phyloP scores from a whole-genome alignment of 768 basidiomycete species.

The Mycena venus region DNA sequence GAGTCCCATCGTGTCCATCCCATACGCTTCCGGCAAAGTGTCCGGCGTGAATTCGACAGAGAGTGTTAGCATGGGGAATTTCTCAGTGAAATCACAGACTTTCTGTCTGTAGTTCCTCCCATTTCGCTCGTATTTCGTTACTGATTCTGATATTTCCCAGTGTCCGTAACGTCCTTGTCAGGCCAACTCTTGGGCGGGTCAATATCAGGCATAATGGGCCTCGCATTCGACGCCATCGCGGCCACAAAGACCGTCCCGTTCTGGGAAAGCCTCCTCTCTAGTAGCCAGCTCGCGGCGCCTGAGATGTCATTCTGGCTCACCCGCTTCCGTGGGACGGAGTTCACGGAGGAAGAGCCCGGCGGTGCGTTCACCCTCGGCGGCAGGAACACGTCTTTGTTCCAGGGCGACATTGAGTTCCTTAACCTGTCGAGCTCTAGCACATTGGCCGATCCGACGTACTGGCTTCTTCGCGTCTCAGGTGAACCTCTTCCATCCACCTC shows the following conservation, averaged over 20 bases:
- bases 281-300: constrained; percentile 57
- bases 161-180: constrained; percentile 72
- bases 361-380: constrained; percentile 84
- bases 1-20: constrained; percentile 49
- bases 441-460: constrained; percentile 62
- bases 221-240: constrained; percentile 75
- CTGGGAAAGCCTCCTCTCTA: constrained; percentile 68
- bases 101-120: constrained; percentile 61
- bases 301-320: constrained; percentile 78
- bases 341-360: constrained; percentile 60
- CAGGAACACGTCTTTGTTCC: constrained; percentile 67
- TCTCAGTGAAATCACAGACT: constrained; percentile 65
- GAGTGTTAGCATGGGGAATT: constrained; percentile 75
- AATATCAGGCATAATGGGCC: constrained; percentile 79
- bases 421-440: constrained; percentile 57
- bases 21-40: constrained; percentile 81
- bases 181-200: constrained; percentile 51
- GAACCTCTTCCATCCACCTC: neutral
- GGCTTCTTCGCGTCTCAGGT: constrained; percentile 72
- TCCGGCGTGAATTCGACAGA: constrained; percentile 68
- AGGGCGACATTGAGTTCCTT: constrained; percentile 76
- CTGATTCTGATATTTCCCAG: constrained; percentile 49
- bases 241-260: constrained; percentile 70
- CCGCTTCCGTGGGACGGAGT: constrained; percentile 56
- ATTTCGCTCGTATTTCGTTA: neutral